phyloP scores from a whole-genome alignment of 1,139 yeast species.

The Debaryomyces udenii region DNA sequence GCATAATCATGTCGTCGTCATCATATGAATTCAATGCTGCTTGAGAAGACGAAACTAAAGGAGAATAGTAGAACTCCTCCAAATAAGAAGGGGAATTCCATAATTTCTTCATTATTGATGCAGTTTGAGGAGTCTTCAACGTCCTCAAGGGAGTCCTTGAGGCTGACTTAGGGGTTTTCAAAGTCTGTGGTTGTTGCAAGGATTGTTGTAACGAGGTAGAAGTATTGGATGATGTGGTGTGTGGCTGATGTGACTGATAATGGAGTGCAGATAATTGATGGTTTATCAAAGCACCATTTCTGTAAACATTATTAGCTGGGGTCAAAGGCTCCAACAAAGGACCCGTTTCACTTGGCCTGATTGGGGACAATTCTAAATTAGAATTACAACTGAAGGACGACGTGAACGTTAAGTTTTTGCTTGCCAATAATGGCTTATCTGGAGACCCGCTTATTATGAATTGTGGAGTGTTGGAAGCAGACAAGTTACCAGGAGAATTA shows the following conservation, averaged over 20 bases:
- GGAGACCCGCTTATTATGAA: conserved; percentile 41
- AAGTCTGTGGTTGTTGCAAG: conserved; percentile 7
- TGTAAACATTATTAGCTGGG: conserved; percentile 38
- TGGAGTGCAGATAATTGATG: conserved; percentile 10
- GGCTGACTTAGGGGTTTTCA: conserved; percentile 35
- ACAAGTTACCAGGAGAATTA: conserved; percentile 12
- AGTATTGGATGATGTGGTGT: conserved; percentile 10
- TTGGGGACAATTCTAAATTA: conserved; percentile 64
- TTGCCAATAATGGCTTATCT: conserved; percentile 43
- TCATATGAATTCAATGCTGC: conserved; percentile 44
- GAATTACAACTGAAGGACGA: conserved; percentile 71
- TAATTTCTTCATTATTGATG: conserved; percentile 48
- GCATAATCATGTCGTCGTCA: conserved; percentile 59
- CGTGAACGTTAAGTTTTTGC: conserved; percentile 48
- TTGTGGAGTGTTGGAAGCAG: conserved; percentile 26
- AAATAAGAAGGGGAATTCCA: conserved; percentile 69
- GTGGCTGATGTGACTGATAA: conserved; percentile 5
- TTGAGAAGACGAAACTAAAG: conserved; percentile 41
- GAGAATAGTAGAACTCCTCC: conserved; percentile 69
- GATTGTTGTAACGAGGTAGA: conserved; percentile 14
- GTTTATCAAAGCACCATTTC: conserved; percentile 10
- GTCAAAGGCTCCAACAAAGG: conserved; percentile 63
- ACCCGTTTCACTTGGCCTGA: conserved; percentile 59
- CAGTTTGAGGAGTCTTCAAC: conserved; percentile 46
- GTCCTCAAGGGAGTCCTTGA: conserved; percentile 43